Percentiles rank a stretch among this genome's conserved stretches.
These are phyloP conservation scores for Mallotus repandus DNA, from an alignment of 441 rosid species.

Conservation along the genomic window DNA sequence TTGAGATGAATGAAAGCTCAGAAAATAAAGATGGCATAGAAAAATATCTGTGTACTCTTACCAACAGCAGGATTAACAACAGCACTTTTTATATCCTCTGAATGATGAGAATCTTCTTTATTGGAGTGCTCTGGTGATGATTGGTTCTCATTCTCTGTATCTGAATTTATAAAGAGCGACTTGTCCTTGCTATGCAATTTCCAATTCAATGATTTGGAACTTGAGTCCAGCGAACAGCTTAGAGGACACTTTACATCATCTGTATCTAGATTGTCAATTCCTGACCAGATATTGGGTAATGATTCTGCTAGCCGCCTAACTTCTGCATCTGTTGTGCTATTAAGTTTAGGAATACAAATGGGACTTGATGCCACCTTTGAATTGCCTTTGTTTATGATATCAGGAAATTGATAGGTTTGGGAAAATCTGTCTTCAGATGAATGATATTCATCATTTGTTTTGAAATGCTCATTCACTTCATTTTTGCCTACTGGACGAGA, in stretches of 20 bases:
- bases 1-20: conserved; percentile 12
- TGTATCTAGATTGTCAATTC: conserved; percentile 29
- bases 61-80: conserved; percentile 48
- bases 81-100: conserved; percentile 35
- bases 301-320: conserved; percentile 52
- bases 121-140: conserved; percentile 28
- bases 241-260: conserved; percentile 38
- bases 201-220: conserved; percentile 40
- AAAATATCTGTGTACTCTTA: conserved; percentile 35
- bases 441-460: conserved; percentile 24
- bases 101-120: conserved; percentile 26
- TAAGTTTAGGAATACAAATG: conserved; percentile 45
- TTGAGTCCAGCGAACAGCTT: conserved; percentile 65
- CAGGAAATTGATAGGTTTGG: conserved; percentile 28
- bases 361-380: conserved; percentile 43
- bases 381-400: conserved; percentile 32
- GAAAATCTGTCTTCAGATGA: conserved; percentile 26
- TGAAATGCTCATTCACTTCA: conserved; percentile 24
- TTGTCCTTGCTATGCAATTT: conserved; percentile 35
- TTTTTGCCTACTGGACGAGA: conserved; percentile 24
- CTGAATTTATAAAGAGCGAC: conserved; percentile 29
- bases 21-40: neutral
- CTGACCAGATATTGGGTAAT: conserved; percentile 62
- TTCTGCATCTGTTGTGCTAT: conserved; percentile 30
- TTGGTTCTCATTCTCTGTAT: conserved; percentile 31